Base-by-base conservation (phyloP, 2,329 filamentous ascomycete species). In the Colletotrichum sp. region DNA sequence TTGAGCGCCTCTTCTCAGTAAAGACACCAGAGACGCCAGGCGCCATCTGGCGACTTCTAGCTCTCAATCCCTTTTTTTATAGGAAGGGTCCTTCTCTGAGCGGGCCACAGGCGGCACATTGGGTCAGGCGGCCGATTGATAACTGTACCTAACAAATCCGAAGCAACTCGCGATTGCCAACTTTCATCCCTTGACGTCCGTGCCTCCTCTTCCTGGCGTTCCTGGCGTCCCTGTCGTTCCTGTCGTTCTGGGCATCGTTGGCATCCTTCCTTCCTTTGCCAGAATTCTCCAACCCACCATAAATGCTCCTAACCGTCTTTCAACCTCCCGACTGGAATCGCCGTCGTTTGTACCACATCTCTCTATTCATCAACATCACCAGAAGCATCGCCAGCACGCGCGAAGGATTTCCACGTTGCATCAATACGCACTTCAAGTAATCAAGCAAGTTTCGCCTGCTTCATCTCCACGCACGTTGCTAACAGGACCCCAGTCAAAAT, bases 141-240 rank as follows among this genome's bases (percentile, higher is more conserved):
- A 48, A 0, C 1, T 21, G 18, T 12, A 0, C 38, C 18, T 12
- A 0, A 18, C 18, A 0, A 6, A 12, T n/a, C 3, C 38, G 18
- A 48, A 18, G n/a, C 9, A 48, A 7, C 38, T 9, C 5, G 38
- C 38, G 9, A 48, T 48, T 48, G 38, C 38, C 38, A 43, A 6
- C 5, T 0, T 10, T 12, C 5, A 18, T n/a, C 38, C 2, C 9
- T 8, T 43, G 8, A 0, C 36, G 4, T 43, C 1, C 8, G 8
- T 18, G 16, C 36, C 2, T 43, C 2, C 36, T n/a, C 36, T 5
- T 18, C 16, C 18, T 43, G 38, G 4, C 16, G 8, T 43, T 6
- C 38, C 8, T 43, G 38, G 3, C 9, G 38, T 3, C 0, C 9
- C 5, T 48, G 38, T n/a, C 18, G 38, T 43, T 1, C 38, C 18